phyloP scores from a whole-genome alignment of 805 yeast genomes.

The Zygoascus flipseniorum region DNA sequence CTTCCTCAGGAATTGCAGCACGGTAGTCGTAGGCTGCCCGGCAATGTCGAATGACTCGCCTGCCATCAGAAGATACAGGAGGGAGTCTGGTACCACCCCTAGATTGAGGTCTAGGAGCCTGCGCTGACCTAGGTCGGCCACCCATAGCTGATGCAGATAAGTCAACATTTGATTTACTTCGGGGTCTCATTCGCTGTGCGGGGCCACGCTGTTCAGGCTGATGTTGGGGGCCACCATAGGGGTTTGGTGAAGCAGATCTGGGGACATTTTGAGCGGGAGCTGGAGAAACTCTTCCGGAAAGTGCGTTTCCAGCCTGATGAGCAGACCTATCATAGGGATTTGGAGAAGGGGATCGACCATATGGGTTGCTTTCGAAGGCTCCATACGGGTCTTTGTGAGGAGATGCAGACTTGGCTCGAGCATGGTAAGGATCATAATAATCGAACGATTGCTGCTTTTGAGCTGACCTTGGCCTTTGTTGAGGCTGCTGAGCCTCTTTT shows the following conservation, averaged over 20 bases:
- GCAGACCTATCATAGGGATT: conserved; percentile 5
- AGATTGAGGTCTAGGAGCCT: conserved; percentile 5
- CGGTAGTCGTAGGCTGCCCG: conserved; percentile 51
- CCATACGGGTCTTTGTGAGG: conserved; percentile 7
- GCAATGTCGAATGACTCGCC: conserved; percentile 42
- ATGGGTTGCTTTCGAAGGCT: not conserved
- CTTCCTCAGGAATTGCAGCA: conserved; percentile 54
- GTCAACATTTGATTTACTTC: conserved; percentile 20
- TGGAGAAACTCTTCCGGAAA: not conserved
- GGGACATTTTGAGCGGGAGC: not conserved
- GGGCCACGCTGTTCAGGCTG: not conserved
- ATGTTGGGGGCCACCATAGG: conserved; percentile 1
- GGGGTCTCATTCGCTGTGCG: conserved; percentile 7
- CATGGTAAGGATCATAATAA: conserved; percentile 7
- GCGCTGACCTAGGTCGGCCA: not conserved
- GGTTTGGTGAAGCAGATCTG: conserved; percentile 12
- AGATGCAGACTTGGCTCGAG: conserved; percentile 15
- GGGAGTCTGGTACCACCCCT: conserved; percentile 30
- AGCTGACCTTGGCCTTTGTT: conserved; percentile 10
- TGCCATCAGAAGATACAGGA: conserved; percentile 42
- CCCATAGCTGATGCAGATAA: conserved; percentile 16
- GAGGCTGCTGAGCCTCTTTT: conserved; percentile 13
- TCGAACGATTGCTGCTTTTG: conserved; percentile 5
- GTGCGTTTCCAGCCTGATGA: not conserved
- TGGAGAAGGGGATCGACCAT: conserved; percentile 7